Conservation (phyloP, 1,139 yeast species). For the Yamadazyma triangularis region DNA sequence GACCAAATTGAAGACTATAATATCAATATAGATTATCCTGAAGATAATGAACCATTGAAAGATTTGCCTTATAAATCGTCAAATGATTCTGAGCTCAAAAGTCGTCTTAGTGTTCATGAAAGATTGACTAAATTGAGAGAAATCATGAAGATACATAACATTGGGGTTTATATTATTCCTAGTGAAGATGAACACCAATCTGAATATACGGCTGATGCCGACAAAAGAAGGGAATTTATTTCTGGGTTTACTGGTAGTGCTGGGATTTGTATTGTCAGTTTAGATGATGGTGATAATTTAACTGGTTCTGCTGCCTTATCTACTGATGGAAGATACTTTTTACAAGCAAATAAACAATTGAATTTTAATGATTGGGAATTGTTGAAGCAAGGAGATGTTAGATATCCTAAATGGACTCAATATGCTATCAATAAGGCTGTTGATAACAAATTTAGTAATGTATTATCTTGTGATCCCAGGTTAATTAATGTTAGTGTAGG, state of each 20-base stretch:
- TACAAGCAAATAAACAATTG: slow-evolving; percentile 42
- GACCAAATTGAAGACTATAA: slow-evolving; percentile 2
- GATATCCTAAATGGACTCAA: slow-evolving; percentile 35
- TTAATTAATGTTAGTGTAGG: slow-evolving; percentile 31
- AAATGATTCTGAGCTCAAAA: slow-evolving; percentile 3
- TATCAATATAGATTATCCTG: slow-evolving; percentile 12
- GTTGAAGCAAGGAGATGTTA: slow-evolving; percentile 35
- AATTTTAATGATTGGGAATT: slow-evolving; percentile 32
- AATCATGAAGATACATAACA: slow-evolving; percentile 36
- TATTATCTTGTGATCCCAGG: slow-evolving; percentile 39
- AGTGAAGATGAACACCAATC: slow-evolving; percentile 60
- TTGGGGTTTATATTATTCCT: slow-evolving; percentile 52
- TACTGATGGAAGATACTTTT: slow-evolving; percentile 55
- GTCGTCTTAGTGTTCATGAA: slow-evolving; percentile 12
- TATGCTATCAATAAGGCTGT: slow-evolving; percentile 34
- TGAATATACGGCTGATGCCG: slow-evolving; percentile 49
- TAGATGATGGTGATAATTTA: slow-evolving; percentile 25
- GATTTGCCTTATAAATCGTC: slow-evolving; percentile 23
- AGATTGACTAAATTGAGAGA: slow-evolving; percentile 31
- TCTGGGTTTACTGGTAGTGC: slow-evolving; percentile 57
- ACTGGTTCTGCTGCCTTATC: slow-evolving; percentile 45
- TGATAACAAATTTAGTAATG: slow-evolving; percentile 27
- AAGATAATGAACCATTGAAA: slow-evolving; percentile 21
- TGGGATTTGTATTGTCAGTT: slow-evolving; percentile 49
- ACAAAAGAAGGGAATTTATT: slow-evolving; percentile 46